A percentile compares a stretch with the other conserved stretches of the same genome.
These are phyloP conservation scores for Penicillium polonicum DNA, from an alignment of 2,329 filamentous ascomycete species.

Conservation along the genomic window DNA sequence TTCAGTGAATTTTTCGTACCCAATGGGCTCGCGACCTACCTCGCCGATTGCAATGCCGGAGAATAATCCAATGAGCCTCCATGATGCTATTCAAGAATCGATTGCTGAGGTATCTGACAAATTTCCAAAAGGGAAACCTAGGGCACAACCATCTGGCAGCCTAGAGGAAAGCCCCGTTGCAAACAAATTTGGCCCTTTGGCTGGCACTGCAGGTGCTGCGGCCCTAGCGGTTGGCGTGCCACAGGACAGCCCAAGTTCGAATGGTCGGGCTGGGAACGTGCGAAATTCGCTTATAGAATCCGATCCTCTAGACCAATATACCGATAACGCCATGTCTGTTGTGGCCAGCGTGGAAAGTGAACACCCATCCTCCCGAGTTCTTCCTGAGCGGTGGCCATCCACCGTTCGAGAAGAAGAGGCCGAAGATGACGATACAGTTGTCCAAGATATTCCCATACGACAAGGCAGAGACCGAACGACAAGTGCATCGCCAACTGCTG, in stretches of 20 bases:
- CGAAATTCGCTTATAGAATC: neutral
- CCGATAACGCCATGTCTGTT: neutral
- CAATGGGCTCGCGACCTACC: conserved; percentile 41
- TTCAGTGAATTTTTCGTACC: conserved; percentile 52
- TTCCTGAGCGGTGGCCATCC: conserved; percentile 14
- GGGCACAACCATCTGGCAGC: conserved; percentile 21
- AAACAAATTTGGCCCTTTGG: conserved; percentile 25
- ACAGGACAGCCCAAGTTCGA: conserved; percentile 12
- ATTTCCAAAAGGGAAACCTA: conserved; percentile 26
- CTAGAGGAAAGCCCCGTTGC: conserved; percentile 31
- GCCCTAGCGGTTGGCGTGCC: conserved; percentile 27
- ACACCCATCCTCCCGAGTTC: conserved; percentile 14
- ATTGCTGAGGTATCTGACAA: conserved; percentile 28
- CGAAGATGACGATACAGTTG: neutral
- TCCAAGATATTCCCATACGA: neutral
- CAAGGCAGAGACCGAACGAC: conserved; percentile 3
- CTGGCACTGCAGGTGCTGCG: conserved; percentile 33
- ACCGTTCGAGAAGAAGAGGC: conserved; percentile 13
- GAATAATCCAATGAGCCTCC: conserved; percentile 18
- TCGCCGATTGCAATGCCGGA: conserved; percentile 35
- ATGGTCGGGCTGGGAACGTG: conserved; percentile 8
- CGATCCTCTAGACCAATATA: neutral
- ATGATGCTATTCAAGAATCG: conserved; percentile 24
- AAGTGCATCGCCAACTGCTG: conserved; percentile 11
- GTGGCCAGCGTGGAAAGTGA: neutral